These are phyloP conservation scores for Antitrichia curtipendula DNA, from an alignment of 225 moss, liverwort and hornwort species.

Conservation along the genomic window DNA sequence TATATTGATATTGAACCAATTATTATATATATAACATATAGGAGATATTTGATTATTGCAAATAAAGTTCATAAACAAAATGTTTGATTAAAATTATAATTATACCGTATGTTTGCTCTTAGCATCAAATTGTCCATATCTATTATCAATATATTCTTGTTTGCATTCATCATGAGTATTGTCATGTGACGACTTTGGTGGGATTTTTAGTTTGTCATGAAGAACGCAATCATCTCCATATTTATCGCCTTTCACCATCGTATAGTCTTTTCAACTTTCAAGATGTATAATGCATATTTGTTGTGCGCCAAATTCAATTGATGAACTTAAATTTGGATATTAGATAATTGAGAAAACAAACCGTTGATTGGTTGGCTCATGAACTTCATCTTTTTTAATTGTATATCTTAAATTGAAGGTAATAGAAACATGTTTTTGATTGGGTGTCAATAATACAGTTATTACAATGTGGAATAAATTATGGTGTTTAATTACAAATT, in stretches of 20 bases:
- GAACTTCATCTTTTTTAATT: not conserved
- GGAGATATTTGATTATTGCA: not conserved
- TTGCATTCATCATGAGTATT: conserved; percentile 19
- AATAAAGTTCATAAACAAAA: not conserved
- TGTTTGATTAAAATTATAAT: not conserved
- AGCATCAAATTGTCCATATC: not conserved
- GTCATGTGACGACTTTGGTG: not conserved
- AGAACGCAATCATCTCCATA: conserved; percentile 1
- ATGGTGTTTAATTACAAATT: not conserved
- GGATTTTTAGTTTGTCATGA: not conserved
- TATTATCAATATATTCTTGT: conserved; percentile 7
- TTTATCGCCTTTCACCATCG: not conserved
- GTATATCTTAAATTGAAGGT: not conserved
- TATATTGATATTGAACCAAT: not conserved
- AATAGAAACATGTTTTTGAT: not conserved
- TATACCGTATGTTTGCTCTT: conserved; percentile 1
- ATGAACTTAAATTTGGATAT: too few relatives aligned
- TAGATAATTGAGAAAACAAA: not conserved
- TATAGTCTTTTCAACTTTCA: not conserved
- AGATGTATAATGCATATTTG: not conserved
- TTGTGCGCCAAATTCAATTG: not conserved
- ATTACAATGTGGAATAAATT: not conserved
- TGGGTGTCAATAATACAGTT: too few relatives aligned
- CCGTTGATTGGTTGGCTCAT: accelerated
- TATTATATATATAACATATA: too few relatives aligned